These are phyloP conservation scores for Xylariales sp. DNA, from an alignment of 2,329 filamentous ascomycete genomes.

Conservation along the genomic window DNA sequence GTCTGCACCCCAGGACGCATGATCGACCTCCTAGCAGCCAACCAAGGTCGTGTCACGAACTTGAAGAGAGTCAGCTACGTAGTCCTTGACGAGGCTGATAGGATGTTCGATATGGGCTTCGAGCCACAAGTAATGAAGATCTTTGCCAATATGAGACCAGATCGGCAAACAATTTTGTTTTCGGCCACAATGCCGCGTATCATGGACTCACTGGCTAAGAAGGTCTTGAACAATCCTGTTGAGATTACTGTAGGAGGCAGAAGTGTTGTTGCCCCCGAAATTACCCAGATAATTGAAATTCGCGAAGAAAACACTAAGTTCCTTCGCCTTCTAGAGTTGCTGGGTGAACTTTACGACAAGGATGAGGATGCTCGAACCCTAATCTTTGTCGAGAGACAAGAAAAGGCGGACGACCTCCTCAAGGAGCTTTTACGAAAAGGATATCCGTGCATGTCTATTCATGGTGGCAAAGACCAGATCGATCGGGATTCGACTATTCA, in stretches of 20 bases:
- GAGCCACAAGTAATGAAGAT: constrained; percentile 99
- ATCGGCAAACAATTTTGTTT: constrained; percentile 94
- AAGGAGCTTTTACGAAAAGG: constrained; percentile 84
- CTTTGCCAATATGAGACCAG: constrained; percentile 88
- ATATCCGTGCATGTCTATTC: constrained; percentile 92
- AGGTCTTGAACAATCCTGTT: constrained; percentile 84
- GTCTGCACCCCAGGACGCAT: constrained; percentile 95
- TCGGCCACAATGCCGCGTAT: constrained; percentile 96
- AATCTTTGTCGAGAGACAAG: constrained; percentile 92
- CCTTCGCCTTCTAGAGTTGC: constrained; percentile 81
- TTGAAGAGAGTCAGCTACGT: constrained; percentile 90
- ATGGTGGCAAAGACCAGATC: constrained; percentile 92
- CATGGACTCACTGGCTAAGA: constrained; percentile 90
- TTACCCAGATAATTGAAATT: constrained; percentile 92
- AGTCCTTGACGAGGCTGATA: constrained; percentile 95
- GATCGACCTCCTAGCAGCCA: constrained; percentile 94
- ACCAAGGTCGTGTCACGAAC: constrained; percentile 93
- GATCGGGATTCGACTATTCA: constrained; percentile 92
- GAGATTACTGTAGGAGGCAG: constrained; percentile 93
- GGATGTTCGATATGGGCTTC: constrained; percentile 99
- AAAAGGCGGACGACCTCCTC: constrained; percentile 84
- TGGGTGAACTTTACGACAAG: constrained; percentile 85
- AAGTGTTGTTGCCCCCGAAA: constrained; percentile 88
- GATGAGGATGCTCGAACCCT: constrained; percentile 92
- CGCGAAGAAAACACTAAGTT: constrained; percentile 87